Percentiles rank a stretch among this genome's conserved stretches.
These are phyloP conservation scores for Hyphopichia fennica DNA, from an alignment of 1,139 yeast species.

Conservation along the genomic window DNA sequence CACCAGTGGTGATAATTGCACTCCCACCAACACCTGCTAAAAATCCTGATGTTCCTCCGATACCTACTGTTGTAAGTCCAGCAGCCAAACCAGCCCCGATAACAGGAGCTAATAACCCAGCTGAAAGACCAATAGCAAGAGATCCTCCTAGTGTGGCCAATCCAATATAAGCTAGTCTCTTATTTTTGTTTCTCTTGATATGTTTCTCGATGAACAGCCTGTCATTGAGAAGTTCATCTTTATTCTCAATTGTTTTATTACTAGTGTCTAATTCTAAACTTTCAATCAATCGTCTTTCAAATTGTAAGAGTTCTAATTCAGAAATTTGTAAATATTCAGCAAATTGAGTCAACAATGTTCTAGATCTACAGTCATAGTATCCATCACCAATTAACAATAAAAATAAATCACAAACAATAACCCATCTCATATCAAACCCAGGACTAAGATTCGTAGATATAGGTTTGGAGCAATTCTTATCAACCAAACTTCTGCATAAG, in stretches of 20 bases:
- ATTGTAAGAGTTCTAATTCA: slow-evolving; percentile 72
- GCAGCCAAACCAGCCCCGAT: slow-evolving; percentile 99
- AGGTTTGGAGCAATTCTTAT: slow-evolving; percentile 29
- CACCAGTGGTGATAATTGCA: slow-evolving; percentile 88
- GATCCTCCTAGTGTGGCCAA: slow-evolving; percentile 98
- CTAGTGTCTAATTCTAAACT: slow-evolving; percentile 84
- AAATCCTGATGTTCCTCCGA: slow-evolving; percentile 87
- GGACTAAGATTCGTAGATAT: slow-evolving; percentile 7
- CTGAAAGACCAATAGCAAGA: slow-evolving; percentile 88
- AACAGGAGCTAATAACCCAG: slow-evolving; percentile 94
- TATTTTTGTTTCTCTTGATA: slow-evolving; percentile 61
- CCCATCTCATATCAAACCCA: slow-evolving; percentile 82
- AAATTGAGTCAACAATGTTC: slow-evolving; percentile 69
- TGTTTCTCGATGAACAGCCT: slow-evolving; percentile 67
- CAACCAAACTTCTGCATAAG: slow-evolving; percentile 57
- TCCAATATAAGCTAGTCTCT: slow-evolving; percentile 84
- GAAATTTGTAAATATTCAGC: slow-evolving; percentile 61
- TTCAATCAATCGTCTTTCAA: slow-evolving; percentile 88
- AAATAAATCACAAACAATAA: slow-evolving; percentile 86
- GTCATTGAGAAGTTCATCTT: slow-evolving; percentile 77
- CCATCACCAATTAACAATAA: slow-evolving; percentile 80
- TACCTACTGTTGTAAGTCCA: slow-evolving; percentile 92
- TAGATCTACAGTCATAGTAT: slow-evolving; percentile 83
- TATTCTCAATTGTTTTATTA: slow-evolving; percentile 47
- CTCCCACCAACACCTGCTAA: slow-evolving; percentile 98